Base-by-base conservation (phyloP, 148 eudicot species). In the Spergularia marina region DNA sequence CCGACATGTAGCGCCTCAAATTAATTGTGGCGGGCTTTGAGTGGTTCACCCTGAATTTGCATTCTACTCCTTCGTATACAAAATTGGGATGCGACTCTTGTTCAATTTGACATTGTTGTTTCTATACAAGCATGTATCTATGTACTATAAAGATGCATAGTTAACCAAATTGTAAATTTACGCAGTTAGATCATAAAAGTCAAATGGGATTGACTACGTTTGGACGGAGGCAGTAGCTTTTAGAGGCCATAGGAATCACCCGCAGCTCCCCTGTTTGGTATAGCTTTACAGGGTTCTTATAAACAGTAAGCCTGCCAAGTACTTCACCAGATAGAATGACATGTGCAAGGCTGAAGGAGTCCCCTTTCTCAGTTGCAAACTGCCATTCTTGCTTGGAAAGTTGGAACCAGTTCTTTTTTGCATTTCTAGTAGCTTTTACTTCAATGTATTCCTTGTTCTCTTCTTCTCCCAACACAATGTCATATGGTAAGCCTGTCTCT, bases 401-500 rank as follows among this genome's bases (percentile, higher is more conserved):
- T 49, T 69, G 23, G 57, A 90, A 90, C 97, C 97, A 91, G 53
- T 84, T 85, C 78, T 90, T 91, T 23, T 74, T 85, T 36, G 78
- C 84, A 77, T 80, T 83, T 75, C 81, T 87, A 17, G 96, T 87
- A 41, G 98, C 90, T 81, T 94, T 94, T 39, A 94, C 98, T 86
- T 94, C 98, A 41, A 94, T 79, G 59, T 79, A 94, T 70, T 94
- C 91, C 70, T 14, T 76, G 58, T 51, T 75, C 23, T 57, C 78
- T n/a, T 78, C 88, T 16, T 89, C 84, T 47, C 81, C 91, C 4
- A 90, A 30, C 10, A 84, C 77, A 74, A 94, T 83, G 77, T 94
- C 98, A 73, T 86, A 94, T 1, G 97, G 97, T 52, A 94, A 76
- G 20, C 97, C 97, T 3, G 93, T 85, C 84, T 94, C 98, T 0